A percentile compares a stretch with the other conserved stretches of the same genome.
Evolutionary conservation across 2,329 filamentous ascomycete species (phyloP).

Genomic region (Fusarium globosum): DNA sequence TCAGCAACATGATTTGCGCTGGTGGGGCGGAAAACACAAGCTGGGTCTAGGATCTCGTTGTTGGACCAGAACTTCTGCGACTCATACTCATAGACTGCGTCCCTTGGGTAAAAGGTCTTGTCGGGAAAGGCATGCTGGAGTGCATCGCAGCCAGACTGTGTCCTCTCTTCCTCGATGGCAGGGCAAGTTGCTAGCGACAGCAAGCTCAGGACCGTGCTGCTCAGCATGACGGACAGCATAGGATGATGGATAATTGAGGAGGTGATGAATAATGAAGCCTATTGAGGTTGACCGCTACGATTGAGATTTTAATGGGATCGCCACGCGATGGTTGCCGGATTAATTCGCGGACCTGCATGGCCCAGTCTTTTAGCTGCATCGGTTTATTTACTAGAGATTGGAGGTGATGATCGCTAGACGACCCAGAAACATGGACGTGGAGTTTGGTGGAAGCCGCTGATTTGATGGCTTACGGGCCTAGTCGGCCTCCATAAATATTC

Average conservation of each 20-base stretch:
- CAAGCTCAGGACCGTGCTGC: not conserved
- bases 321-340: not conserved
- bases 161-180: accelerated
- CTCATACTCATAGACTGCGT: slow-evolving; percentile 21
- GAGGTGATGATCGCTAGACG: not conserved
- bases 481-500: not conserved
- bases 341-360: not conserved
- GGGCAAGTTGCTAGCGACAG: not conserved
- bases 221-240: not conserved
- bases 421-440: not conserved
- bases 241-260: accelerated
- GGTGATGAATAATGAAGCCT: accelerated
- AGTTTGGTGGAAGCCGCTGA: not conserved
- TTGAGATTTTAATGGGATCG: accelerated
- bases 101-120: not conserved
- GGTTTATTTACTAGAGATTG: not conserved
- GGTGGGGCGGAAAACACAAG: slow-evolving; percentile 26
- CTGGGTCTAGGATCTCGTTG: slow-evolving; percentile 13
- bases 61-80: slow-evolving; percentile 31
- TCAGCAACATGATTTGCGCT: slow-evolving; percentile 5
- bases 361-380: not conserved
- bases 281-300: not conserved
- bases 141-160: slow-evolving; percentile 2
- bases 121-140: slow-evolving; percentile 5
- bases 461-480: not conserved